Percentiles rank a stretch among this genome's conserved stretches.
Evolutionary conservation across 805 yeast species (phyloP).

Genomic region (Sugiyamaella lignohabitans): DNA sequence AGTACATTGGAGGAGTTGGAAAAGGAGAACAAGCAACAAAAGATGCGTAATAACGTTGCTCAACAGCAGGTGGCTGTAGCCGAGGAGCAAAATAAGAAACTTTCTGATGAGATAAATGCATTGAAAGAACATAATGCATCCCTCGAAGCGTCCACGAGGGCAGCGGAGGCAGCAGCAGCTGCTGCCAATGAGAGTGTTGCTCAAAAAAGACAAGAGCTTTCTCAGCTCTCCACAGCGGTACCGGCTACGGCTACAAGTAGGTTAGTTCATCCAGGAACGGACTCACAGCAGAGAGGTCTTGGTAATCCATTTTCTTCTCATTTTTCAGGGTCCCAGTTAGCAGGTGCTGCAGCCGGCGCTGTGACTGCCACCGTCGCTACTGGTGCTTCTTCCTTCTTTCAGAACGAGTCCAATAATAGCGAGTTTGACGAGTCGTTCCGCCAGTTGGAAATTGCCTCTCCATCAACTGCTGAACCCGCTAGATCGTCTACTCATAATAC

Average conservation of each 20-base stretch:
- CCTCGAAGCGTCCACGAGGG: constrained; percentile 36
- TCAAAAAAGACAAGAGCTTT: neutral
- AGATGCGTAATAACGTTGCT: constrained; percentile 57
- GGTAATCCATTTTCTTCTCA: constrained; percentile 2
- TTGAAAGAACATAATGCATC: constrained; percentile 6
- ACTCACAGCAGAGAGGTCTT: neutral
- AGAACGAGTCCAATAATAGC: neutral
- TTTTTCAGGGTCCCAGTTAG: neutral
- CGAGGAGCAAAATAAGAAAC: constrained; percentile 40
- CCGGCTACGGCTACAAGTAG: neutral
- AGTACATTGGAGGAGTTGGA: constrained; percentile 47
- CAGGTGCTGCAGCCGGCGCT: constrained; percentile 17
- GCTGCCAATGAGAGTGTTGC: constrained; percentile 15
- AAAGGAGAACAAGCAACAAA: constrained; percentile 53
- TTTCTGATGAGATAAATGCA: neutral
- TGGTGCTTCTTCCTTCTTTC: constrained; percentile 19
- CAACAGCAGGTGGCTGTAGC: constrained; percentile 63
- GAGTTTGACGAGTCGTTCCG: constrained; percentile 24
- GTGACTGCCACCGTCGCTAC: constrained; percentile 24
- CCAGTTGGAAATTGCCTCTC: constrained; percentile 22
- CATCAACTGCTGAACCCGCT: constrained; percentile 25
- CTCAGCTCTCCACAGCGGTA: neutral
- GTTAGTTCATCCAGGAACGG: neutral
- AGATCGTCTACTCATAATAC: constrained; percentile 21
- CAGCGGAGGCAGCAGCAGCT: constrained; percentile 37